Evolutionary conservation across 768 basidiomycete genomes (phyloP), one percentile per base, ranked within the genome.

Genomic region (Psilocybe cubensis): DNA sequence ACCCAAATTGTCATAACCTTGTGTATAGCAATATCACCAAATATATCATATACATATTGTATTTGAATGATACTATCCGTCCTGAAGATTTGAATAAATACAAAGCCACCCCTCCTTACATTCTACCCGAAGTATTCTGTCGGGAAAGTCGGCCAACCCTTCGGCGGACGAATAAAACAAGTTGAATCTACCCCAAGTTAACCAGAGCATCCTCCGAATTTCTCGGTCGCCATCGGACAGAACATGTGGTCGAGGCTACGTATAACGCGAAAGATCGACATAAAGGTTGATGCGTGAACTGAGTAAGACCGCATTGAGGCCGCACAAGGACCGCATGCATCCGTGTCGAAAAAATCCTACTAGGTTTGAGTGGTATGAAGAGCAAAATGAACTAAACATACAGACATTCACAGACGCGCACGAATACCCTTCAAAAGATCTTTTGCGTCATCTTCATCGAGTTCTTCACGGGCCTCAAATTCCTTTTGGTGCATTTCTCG

Each of bases 401-500:
- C 23, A 5, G 20, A 24, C 18, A 40, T 25, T 41, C 54, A 56
- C 12, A 67, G 56, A 46, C 58, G 63, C 14, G 66, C 43, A 24
- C 63, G 63, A 47, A 67, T 62, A 33, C 44, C 44, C n/a, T 51
- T 45, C 21, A 59, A 20, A 18, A 91, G 67, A 2, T 60, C 68
- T 23, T 64, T 63, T 3, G 83, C 89, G 23, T 84, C 82, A 8
- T 84, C 81, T 1, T 83, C 81, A 38, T 88, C 84, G n/a, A 91
- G 72, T 48, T 84, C 82, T 20, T 77, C 73, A 38, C 89, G 76
- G 1, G 76, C 71, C 63, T 85, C 82, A 40, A 81, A 84, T 67
- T 90, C 89, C 57, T 71, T 73, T 56, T 74, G 74, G 63, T 88
- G 84, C 83, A 91, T 86, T 57, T 84, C 79, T 56, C 70, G 72